phyloP scores from a whole-genome alignment of 1,284 basidiomycete genomes.

The Vanrija sp. region DNA sequence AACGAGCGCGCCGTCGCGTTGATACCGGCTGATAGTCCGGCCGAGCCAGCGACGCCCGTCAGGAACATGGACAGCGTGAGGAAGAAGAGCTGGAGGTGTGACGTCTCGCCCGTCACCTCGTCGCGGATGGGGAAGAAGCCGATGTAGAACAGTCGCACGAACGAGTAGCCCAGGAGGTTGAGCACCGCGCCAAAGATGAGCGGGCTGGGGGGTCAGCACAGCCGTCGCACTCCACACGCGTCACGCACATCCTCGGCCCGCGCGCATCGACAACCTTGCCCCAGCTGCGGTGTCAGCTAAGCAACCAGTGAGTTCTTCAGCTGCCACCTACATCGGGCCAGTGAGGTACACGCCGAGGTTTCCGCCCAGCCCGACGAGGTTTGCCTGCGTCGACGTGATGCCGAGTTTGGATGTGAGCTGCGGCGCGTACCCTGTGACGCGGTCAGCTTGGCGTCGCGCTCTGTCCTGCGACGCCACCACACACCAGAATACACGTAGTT shows the following conservation, averaged over 20 bases:
- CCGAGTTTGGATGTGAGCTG: conserved; percentile 67
- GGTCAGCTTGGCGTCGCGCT: not conserved
- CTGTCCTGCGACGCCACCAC: not conserved
- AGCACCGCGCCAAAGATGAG: conserved; percentile 52
- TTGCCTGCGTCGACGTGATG: conserved; percentile 69
- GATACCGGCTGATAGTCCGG: conserved; percentile 41
- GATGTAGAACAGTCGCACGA: conserved; percentile 62
- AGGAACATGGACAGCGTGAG: conserved; percentile 41
- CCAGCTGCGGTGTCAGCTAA: conserved; percentile 52
- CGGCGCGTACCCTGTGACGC: conserved; percentile 64
- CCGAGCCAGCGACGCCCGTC: conserved; percentile 44
- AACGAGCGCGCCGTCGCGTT: conserved; percentile 50
- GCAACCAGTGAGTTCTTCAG: no score
- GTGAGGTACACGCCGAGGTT: conserved; percentile 46
- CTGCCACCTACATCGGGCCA: conserved; percentile 23
- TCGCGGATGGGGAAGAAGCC: conserved; percentile 27
- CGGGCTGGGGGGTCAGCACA: conserved; percentile 20
- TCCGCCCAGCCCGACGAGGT: conserved; percentile 58
- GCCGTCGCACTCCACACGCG: not conserved
- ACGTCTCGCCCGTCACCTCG: conserved; percentile 11
- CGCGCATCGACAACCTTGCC: conserved; percentile 63
- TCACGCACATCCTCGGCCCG: conserved; percentile 57
- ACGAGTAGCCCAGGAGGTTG: conserved; percentile 62
- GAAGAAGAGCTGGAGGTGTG: conserved; percentile 23
- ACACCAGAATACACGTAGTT: conserved; percentile 57